Evolutionary conservation across 2,329 filamentous ascomycete genomes (phyloP), one percentile per base, ranked within the genome.

Genomic region (Ophidiomyces ophidiicola): DNA sequence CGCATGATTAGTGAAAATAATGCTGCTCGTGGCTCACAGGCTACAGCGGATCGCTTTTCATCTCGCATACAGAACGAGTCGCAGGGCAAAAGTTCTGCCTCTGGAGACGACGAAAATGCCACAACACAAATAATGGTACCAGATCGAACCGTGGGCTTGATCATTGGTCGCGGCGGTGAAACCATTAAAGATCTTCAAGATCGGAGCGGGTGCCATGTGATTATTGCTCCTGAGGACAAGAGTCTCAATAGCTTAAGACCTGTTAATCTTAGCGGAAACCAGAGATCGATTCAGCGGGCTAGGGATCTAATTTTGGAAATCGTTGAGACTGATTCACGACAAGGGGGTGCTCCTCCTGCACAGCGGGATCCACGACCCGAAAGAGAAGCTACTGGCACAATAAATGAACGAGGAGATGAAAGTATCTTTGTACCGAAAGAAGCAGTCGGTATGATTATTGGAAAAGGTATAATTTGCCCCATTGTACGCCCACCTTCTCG

Each of bases 381-480:
- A 46, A 73, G 73, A 44, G 69, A 55, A 24, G 47, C 52, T 36
- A 49, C 52, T 19, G 52, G 47, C 23, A 41, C 42, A 29, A 14
- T 28, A 11, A 39, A 43, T 18, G 53, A 54, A 23, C 88, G 87
- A 65, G 72, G 82, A 52, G 86, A 80, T 53, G 84, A 94, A 53
- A 78, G 76, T 28, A 84, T 94, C 46, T 78, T 76, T 49, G 85
- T 94, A 6, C 86, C 86, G 8, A 88, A 85, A 15, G 86, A 94
- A 57, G 82, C 86, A 4, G 86, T 94, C 39, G 86, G 86, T 44
- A 94, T 94, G 86, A 93, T 94, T 48, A 94, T 94, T 45, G 86
- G 87, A 48, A 93, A 93, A 68, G 82, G 69, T 70, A 46, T 31
- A 47, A 10, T 34, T n/a, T n/a, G n/a, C n/a, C n/a, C n/a, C 14